phyloP scores from a whole-genome alignment of 306 rosid genomes.

The Lotus japonicus region DNA sequence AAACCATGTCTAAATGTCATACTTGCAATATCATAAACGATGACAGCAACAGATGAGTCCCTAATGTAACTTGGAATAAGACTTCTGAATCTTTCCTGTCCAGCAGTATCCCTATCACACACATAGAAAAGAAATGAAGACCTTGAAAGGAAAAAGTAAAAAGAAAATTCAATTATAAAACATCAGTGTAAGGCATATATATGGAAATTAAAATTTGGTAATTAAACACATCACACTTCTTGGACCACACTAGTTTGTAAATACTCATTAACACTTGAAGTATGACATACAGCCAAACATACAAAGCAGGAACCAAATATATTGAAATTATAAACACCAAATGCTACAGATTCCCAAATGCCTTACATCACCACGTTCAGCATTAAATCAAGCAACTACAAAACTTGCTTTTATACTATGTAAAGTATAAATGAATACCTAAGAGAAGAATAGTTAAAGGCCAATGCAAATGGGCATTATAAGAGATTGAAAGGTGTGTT shows the following conservation, averaged over 20 bases:
- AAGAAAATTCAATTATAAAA: background rate
- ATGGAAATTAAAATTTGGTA: background rate
- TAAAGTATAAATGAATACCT: background rate
- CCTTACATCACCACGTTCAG: background rate
- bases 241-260: background rate
- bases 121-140: background rate
- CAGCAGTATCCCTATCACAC: constrained; percentile 53
- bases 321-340: background rate
- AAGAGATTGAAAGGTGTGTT: background rate
- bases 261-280: background rate
- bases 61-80: constrained; percentile 66
- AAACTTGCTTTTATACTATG: constrained; percentile 8
- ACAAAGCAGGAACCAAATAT: background rate
- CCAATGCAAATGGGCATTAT: background rate
- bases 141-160: background rate
- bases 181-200: background rate
- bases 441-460: background rate
- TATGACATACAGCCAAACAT: background rate
- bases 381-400: background rate
- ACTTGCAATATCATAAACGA: constrained; percentile 58
- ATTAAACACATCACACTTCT: background rate
- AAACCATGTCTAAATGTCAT: constrained; percentile 22
- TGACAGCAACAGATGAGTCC: constrained; percentile 62
- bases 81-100: constrained; percentile 64
- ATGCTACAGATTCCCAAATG: constrained; percentile 5